Conservation (phyloP, 2,329 filamentous ascomycete genomes). For the Coleophoma crateriformis region DNA sequence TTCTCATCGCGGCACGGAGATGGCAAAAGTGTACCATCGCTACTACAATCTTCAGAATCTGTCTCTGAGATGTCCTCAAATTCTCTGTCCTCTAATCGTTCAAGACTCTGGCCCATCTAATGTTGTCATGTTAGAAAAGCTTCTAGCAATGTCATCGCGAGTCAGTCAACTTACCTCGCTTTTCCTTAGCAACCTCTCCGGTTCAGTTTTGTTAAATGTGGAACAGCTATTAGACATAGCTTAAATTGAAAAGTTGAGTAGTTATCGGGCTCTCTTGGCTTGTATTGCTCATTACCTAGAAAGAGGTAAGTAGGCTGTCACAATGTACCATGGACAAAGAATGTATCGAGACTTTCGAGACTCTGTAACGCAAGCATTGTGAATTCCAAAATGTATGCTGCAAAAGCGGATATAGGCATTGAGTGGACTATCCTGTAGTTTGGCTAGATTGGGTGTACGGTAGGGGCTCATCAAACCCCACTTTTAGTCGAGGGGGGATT, state of each 20-base stretch:
- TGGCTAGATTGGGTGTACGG: neutral
- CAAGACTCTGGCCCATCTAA: neutral
- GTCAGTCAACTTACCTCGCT: neutral
- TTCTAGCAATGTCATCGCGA: neutral
- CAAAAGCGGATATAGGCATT: neutral
- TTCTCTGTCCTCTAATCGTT: neutral
- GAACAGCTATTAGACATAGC: neutral
- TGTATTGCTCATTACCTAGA: neutral
- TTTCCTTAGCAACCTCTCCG: neutral
- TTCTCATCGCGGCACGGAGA: neutral
- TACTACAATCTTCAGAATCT: neutral
- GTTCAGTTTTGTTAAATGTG: neutral
- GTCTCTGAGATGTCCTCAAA: neutral
- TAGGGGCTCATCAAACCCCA: neutral
- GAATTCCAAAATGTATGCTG: neutral
- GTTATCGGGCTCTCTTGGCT: neutral
- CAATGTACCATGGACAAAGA: too few relatives aligned
- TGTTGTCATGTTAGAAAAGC: neutral
- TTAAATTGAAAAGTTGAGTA: neutral
- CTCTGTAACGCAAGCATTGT: neutral
- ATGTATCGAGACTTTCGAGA: neutral
- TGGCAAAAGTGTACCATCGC: neutral
- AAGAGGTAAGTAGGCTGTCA: neutral
- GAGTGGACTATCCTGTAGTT: neutral
- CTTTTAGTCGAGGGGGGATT: neutral